Evolutionary conservation across 805 yeast species (phyloP), one percentile per base, ranked within the genome.

Genomic region (Naumovozyma dairenensis): DNA sequence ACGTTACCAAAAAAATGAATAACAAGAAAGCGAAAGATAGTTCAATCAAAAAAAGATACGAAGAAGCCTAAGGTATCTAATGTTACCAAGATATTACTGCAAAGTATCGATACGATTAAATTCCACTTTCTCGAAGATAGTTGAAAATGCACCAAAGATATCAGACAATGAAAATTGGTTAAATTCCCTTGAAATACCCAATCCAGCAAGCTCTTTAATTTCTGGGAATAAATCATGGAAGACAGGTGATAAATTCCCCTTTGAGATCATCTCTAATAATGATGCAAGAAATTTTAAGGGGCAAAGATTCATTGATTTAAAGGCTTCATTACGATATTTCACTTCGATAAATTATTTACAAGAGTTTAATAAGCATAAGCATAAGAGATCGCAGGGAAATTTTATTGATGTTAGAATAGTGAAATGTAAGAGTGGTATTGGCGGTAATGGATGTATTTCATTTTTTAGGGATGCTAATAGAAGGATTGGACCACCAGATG

Each of bases 401-500:
- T 24, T 79, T 71, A 49, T 60, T 2, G 96, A 87, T 53, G 59
- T 84, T 3, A 70, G 79, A 38, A 68, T 83, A 6, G 66, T 89
- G 7, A 72, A 72, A 35, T 62, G 85, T 6, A 53, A 61, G 3
- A 74, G 94, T 18, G 98, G 98, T 0, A 66, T 62, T 26, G 98
- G 98, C 15, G 98, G 98, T 2, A 67, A 79, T 52, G 98, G 98
- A 5, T 66, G 72, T 21, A 79, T 85, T 0, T 80, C 96, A 0
- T 92, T 92, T 57, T 71, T 78, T 38, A 66, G 96, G 43, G 97
- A 85, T 45, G 82, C 94, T 3, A 83, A 86, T 26, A 61, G 83
- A 28, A 68, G 94, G 0, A 68, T 70, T 14, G 98, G 98, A 0
- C 97, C 98, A 0, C 94, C 98, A 0, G 94, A 87, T 57, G 98